Percentiles rank a stretch among this genome's conserved stretches.
phyloP scores from a whole-genome alignment of 768 basidiomycete genomes.

The Dacryopinax spathularia region DNA sequence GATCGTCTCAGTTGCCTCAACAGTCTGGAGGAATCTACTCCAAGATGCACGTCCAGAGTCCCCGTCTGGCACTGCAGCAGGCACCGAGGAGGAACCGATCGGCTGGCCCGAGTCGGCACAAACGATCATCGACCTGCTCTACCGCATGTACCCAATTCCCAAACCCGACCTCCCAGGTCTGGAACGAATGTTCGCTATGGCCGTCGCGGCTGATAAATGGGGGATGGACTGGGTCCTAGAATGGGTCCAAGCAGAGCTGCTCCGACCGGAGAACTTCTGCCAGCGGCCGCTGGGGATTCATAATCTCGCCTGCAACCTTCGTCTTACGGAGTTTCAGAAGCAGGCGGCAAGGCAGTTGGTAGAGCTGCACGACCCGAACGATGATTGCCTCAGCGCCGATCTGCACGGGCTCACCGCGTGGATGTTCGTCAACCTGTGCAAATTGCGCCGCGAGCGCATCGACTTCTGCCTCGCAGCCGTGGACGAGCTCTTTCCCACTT shows the following conservation, averaged over 20 bases:
- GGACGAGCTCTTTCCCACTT: too few relatives aligned
- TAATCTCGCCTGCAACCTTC: too few relatives aligned
- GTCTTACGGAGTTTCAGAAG: too few relatives aligned
- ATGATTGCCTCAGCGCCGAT: too few relatives aligned
- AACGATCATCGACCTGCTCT: background rate
- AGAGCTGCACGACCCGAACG: too few relatives aligned
- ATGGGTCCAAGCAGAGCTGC: background rate
- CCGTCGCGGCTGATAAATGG: background rate
- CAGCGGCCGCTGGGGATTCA: too few relatives aligned
- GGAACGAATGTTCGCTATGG: background rate
- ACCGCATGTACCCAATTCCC: background rate
- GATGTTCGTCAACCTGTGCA: too few relatives aligned
- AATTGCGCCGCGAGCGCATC: too few relatives aligned
- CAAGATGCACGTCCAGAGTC: background rate
- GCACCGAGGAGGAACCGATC: too few relatives aligned
- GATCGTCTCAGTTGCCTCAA: background rate
- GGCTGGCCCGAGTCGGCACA: background rate
- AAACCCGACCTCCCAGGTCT: background rate
- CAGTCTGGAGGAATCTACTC: background rate
- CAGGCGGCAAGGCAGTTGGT: too few relatives aligned
- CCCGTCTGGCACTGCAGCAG: background rate
- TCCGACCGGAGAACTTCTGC: background rate
- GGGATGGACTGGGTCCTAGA: background rate
- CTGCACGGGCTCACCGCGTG: too few relatives aligned
- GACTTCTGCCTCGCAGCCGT: too few relatives aligned